Percentiles rank a stretch among this genome's conserved stretches.
Evolutionary conservation across 768 basidiomycete species (phyloP).

Genomic region (Lactifluus volemus): DNA sequence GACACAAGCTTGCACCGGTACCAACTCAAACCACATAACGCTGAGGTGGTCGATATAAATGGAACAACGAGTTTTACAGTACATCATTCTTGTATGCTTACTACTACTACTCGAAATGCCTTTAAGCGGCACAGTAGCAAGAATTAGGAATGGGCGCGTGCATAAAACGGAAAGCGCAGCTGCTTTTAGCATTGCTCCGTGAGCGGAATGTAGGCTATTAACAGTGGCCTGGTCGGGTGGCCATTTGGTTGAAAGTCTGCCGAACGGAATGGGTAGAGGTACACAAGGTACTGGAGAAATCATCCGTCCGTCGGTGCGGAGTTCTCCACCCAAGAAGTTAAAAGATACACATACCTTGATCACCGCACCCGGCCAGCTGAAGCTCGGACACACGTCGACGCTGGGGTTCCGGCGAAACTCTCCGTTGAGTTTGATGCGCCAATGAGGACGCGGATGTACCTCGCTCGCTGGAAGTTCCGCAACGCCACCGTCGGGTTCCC

Average conservation of each 20-base stretch:
- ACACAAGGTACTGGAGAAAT: not conserved
- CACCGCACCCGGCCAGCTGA: not conserved
- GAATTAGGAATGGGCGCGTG: no score
- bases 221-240: not conserved
- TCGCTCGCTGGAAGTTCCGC: not conserved
- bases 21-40: no score
- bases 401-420: not conserved
- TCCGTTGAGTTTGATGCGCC: conserved; percentile 7
- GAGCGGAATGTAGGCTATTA: conserved; percentile 3
- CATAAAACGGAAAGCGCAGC: no score
- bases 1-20: no score
- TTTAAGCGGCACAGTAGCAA: no score
- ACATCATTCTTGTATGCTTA: no score
- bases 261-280: conserved; percentile 2
- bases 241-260: not conserved
- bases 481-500: not conserved
- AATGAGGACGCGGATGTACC: not conserved
- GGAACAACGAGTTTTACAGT: no score
- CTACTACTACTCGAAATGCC: no score
- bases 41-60: no score
- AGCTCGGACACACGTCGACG: not conserved
- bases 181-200: not conserved
- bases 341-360: conserved; percentile 10
- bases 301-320: not conserved
- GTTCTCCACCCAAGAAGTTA: not conserved